phyloP scores from a whole-genome alignment of 306 rosid species.

The Erythrophleum fordii region DNA sequence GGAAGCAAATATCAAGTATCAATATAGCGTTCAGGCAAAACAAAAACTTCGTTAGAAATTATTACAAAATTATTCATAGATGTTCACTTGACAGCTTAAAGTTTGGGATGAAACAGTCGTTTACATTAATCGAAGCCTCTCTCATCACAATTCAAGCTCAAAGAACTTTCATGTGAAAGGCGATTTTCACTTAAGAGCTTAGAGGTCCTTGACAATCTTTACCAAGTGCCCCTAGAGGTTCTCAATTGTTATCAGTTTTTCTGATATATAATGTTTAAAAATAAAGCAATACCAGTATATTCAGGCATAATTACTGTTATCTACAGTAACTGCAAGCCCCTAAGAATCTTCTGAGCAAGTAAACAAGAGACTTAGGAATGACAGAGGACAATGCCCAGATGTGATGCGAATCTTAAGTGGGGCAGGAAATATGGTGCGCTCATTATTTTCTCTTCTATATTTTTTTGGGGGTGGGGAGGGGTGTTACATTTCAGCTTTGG shows the following conservation, averaged over 20 bases:
- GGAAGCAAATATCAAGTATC: neutral
- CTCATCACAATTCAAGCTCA: too few relatives aligned
- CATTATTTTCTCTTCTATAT: neutral
- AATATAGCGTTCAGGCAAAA: neutral
- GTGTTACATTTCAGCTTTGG: neutral
- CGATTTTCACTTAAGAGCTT: too few relatives aligned
- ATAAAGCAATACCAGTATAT: neutral
- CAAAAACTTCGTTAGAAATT: neutral
- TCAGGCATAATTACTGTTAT: neutral
- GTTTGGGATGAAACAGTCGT: neutral
- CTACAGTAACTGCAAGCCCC: neutral
- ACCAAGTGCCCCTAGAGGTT: neutral
- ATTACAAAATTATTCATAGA: too few relatives aligned
- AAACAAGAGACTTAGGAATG: neutral
- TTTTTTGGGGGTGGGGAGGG: neutral
- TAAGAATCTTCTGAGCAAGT: neutral
- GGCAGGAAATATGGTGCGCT: neutral
- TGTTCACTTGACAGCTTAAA: neutral
- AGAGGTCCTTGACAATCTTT: neutral
- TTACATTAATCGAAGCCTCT: neutral
- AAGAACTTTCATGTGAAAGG: too few relatives aligned
- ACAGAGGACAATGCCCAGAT: neutral
- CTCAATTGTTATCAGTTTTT: neutral
- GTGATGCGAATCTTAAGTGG: neutral
- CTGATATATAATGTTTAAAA: neutral